phyloP scores from a whole-genome alignment of 768 basidiomycete genomes.

The Tulasnella sp. region DNA sequence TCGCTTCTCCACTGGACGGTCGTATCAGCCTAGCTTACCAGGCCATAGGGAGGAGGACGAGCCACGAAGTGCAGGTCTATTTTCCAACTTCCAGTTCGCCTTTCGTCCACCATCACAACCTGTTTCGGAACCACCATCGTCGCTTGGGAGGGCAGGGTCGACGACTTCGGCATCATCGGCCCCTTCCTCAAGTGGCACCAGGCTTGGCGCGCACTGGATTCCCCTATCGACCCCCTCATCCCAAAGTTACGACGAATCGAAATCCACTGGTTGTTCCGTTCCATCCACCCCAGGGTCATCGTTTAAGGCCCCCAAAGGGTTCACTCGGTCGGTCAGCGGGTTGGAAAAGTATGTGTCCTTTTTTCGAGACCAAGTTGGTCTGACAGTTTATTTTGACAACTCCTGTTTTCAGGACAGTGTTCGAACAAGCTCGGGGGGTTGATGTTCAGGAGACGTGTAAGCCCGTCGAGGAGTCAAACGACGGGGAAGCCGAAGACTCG shows the following conservation, averaged over 20 bases:
- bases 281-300: neutral
- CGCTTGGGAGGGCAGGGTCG: neutral
- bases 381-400: neutral
- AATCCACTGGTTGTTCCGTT: neutral
- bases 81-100: neutral
- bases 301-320: neutral
- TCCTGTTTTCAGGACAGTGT: neutral
- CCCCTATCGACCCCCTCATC: neutral
- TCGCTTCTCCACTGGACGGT: neutral
- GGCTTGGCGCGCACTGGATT: neutral
- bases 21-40: neutral
- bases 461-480: neutral
- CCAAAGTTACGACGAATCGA: neutral
- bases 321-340: constrained; percentile 20
- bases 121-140: neutral
- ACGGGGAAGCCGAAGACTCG: constrained; percentile 67
- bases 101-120: neutral
- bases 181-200: neutral
- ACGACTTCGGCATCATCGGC: neutral
- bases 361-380: too few species aligned
- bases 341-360: constrained; percentile 24
- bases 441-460: neutral
- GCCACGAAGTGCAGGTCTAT: neutral
- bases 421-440: neutral
- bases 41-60: neutral